Evolutionary conservation across 805 yeast species (phyloP), one percentile per base, ranked within the genome.

Genomic region (Monosporozyma siamensis): DNA sequence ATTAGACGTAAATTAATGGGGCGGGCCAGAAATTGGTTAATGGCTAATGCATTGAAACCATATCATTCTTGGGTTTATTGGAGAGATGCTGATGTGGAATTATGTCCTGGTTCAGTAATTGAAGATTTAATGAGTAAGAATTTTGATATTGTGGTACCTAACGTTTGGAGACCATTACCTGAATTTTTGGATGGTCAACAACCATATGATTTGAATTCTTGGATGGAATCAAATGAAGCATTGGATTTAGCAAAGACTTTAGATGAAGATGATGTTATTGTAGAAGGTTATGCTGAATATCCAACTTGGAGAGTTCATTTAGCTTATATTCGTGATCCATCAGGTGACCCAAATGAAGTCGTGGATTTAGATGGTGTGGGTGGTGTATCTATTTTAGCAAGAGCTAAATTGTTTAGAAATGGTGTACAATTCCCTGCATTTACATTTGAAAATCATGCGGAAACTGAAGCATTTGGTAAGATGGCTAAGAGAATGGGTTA

Each of bases 151-250:
- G 70, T 84, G 60, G 73, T 82, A 31, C 95, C 87, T 23, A 87
- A 92, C 56, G 96, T 92, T 26, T 92, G 98, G 98, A 74, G 98
- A 53, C 98, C 97, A 2, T 70, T 92, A 47, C 98, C 98, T 2
- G 82, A 80, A 37, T 92, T 89, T 65, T 73, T 92, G 48, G 76
- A 77, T 49, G 53, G 54, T 18, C 94, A 85, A 59, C 98, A 92
- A 64, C 88, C 97, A 1, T 92, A 92, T 61, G 98, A 92, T 64
- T 74, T 92, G 58, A 92, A 92, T 65, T 85, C 97, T 11, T 92
- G 98, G 98, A 75, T 86, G 44, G 98, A 92, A 66, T 78, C 89
- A 3, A 82, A 78, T 5, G 78, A 82, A 8, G 96, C 86, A 1
- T 46, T 81, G 12, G 77, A 77, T 40, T 63, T 83, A 52, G 92